These are phyloP conservation scores for Lactarius vividus DNA, from an alignment of 768 basidiomycete genomes.

Conservation along the genomic window DNA sequence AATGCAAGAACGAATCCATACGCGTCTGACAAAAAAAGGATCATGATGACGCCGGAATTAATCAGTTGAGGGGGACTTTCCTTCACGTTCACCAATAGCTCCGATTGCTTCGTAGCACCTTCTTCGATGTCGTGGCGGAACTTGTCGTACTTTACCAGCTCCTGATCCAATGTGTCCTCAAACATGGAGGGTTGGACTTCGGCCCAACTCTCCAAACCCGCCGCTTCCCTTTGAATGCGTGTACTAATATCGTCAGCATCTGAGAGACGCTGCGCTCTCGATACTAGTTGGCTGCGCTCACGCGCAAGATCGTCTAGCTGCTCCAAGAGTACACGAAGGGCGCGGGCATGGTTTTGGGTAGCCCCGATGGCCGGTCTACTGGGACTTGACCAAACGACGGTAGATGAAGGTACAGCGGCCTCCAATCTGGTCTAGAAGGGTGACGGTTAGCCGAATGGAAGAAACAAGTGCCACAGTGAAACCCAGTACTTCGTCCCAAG, in stretches of 20 bases:
- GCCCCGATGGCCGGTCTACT: slow-evolving; percentile 18
- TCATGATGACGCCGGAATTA: neutral
- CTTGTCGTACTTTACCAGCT: slow-evolving; percentile 77
- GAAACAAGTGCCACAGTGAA: neutral
- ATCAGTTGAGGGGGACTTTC: slow-evolving; percentile 39
- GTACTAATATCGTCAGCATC: slow-evolving; percentile 71
- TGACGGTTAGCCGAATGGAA: neutral
- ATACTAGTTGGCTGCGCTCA: slow-evolving; percentile 58
- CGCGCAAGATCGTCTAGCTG: slow-evolving; percentile 70
- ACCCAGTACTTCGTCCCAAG: slow-evolving; percentile 54
- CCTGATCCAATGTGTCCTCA: slow-evolving; percentile 75
- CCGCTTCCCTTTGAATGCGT: slow-evolving; percentile 63
- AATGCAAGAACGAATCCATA: slow-evolving; percentile 74
- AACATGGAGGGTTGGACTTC: slow-evolving; percentile 86
- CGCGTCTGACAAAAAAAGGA: slow-evolving; percentile 42
- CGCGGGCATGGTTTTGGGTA: slow-evolving; percentile 64
- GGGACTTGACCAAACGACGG: slow-evolving; percentile 24
- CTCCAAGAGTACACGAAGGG: slow-evolving; percentile 72
- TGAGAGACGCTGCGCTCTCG: slow-evolving; percentile 59
- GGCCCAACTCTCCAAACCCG: slow-evolving; percentile 59
- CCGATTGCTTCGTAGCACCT: slow-evolving; percentile 58
- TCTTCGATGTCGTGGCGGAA: slow-evolving; percentile 55
- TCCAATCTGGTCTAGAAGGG: slow-evolving; percentile 60
- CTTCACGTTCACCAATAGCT: slow-evolving; percentile 64
- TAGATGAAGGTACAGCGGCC: slow-evolving; percentile 62